phyloP scores from a whole-genome alignment of 2,329 filamentous ascomycete genomes.

The Didymella segeticola region DNA sequence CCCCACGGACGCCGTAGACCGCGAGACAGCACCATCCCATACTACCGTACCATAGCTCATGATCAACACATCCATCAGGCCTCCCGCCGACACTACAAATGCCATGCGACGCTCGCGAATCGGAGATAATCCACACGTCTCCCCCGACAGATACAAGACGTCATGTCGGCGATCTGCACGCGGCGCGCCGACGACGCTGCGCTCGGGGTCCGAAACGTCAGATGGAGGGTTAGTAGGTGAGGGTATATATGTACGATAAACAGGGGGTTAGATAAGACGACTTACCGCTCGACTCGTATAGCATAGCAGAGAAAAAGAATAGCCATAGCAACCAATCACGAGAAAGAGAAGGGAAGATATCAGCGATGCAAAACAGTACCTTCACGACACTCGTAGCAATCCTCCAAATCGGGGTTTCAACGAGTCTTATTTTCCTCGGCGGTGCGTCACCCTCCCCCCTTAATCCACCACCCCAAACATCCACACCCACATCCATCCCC shows the following conservation, averaged over 20 bases:
- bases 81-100: background rate
- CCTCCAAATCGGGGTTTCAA: slow-evolving; percentile 10
- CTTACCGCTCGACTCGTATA: too few relatives aligned
- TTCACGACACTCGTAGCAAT: slow-evolving; percentile 3
- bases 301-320: too few relatives aligned
- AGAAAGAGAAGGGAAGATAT: too few relatives aligned
- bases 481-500: background rate
- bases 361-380: background rate
- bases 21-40: too few relatives aligned
- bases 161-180: background rate
- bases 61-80: background rate
- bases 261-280: too few relatives aligned
- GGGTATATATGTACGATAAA: background rate
- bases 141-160: slow-evolving; percentile 1
- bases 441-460: too few relatives aligned
- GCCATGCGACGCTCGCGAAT: background rate
- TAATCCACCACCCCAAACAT: too few relatives aligned
- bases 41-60: background rate
- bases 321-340: too few relatives aligned
- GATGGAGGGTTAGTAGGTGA: too few relatives aligned
- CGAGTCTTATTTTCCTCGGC: slow-evolving; percentile 10
- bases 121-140: background rate
- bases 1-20: background rate
- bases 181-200: background rate
- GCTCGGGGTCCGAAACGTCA: background rate